Base-by-base conservation (phyloP, 176 grass and related monocot species). In the Elaeis guineensis region DNA sequence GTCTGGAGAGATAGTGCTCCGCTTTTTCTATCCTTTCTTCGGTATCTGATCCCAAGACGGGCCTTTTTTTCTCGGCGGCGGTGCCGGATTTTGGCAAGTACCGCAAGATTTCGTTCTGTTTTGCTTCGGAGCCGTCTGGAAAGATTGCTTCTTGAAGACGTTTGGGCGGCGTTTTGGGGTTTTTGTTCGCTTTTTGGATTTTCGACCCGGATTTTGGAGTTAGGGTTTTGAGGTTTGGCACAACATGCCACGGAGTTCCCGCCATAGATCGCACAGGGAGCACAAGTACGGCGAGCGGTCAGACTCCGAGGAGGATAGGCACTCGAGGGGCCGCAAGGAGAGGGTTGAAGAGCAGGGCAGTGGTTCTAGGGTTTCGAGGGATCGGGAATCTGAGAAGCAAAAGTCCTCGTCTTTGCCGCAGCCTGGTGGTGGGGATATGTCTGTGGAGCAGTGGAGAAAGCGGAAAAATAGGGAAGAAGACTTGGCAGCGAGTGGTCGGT, bases 191-290 rank as follows among this genome's bases (percentile, higher is more conserved):
- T 9, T 44, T 11, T 44, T 44, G 11, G 35, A 44, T 44, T 44
- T 12, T 44, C 35, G 35, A 44, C 11, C 20, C 11, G 48, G 18
- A 25, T 30, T 6, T 32, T 59, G 48, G 25, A 62, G 0, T 19
- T 52, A 62, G 69, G 67, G 5, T 12, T 54, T 78, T 57, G 44
- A 64, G 17, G n/a, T 16, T 61, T 18, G 24, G 58, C 35, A 19
- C 48, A 50, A 19, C 44, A 78, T 78, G 76, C 67, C 76, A 8
- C 63, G 68, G 68, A 65, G 76, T 66, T 63, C 58, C 50, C 59
- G 59, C 35, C 35, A 44, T 12, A 44, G 35, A 44, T 12, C 35
- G 0, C 76, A 62, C 61, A 66, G 61, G 61, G 32, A 61, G 22
- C 61, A 22, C 16, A 78, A 66, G 55, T 60, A 72, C 17, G 58